Base-by-base conservation (phyloP, 2,329 filamentous ascomycete species). In the Acrocalymma vagum region DNA sequence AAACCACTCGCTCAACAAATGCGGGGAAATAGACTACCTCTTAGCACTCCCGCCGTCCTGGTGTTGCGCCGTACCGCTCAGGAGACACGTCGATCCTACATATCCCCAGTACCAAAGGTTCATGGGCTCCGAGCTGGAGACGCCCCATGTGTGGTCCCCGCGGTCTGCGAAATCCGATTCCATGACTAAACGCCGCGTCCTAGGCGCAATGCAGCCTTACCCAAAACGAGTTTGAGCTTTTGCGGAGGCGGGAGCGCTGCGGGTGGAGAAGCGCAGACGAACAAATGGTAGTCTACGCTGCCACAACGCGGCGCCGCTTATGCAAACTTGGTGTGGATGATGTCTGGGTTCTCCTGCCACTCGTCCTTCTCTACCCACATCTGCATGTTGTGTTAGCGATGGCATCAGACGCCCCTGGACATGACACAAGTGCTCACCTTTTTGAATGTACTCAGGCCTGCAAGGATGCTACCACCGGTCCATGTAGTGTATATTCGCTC, bases 301-400 rank as follows among this genome's bases (percentile, higher is more conserved):
- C 53, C 50, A 54, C 44, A 51, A 48, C 47, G 52, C 48, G 71
- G 80, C 50, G 29, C 46, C 11, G 14, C 22, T 34, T 68, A 96
- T 63, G 90, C 92, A 72, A 97, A 96, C 74, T 96, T 97, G 65
- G 90, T 94, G 74, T 97, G 93, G 67, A 99, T 97, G 62, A 99
- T 94, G 67, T 99, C 93, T 13, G 94, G 94, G 69, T 99, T 96
- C 80, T 99, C 94, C 71, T 99, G 94, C 94, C 94, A 99, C 78
- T 99, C 94, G 67, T 97, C 94, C 68, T 96, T 93, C 74, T 91
- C 96, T 65, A 99, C 94, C 91, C 94, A 97, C 94, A 99, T 99
- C 93, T 96, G 69, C 42, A 48, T 22, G 34, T 42, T 37, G 46
- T 56, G 60, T 69, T 56, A 70, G 65, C 53, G n/a, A 28, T 46